Conservation (phyloP, 2,329 filamentous ascomycete genomes). For the Exserohilum rostratum region DNA sequence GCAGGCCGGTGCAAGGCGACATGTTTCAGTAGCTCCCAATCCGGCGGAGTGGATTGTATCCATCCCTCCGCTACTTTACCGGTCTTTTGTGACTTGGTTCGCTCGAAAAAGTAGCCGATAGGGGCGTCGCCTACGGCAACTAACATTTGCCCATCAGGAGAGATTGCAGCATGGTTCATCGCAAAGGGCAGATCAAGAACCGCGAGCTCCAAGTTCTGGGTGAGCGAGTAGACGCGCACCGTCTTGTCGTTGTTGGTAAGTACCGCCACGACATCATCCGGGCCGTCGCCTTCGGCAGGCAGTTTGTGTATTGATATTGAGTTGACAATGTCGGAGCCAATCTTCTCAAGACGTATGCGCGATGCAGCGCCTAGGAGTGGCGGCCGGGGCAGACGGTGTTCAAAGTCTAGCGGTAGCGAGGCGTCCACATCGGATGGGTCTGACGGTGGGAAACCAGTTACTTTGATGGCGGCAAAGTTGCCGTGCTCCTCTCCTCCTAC, state of each 20-base stretch:
- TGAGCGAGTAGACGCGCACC: conserved; percentile 80
- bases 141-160: conserved; percentile 81
- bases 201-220: conserved; percentile 70
- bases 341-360: conserved; percentile 60
- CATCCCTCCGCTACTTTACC: conserved; percentile 32
- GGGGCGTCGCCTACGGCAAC: conserved; percentile 88
- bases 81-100: conserved; percentile 48
- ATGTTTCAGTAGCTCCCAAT: conserved; percentile 52
- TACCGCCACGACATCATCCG: conserved; percentile 71
- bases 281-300: conserved; percentile 46
- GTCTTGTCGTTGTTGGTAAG: conserved; percentile 92
- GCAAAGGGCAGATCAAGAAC: conserved; percentile 77
- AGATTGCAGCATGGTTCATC: conserved; percentile 94
- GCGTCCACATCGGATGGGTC: conserved; percentile 61
- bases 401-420: conserved; percentile 60
- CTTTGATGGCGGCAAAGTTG: conserved; percentile 80
- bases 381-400: conserved; percentile 36
- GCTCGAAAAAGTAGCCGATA: conserved; percentile 80
- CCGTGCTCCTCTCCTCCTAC: conserved; percentile 84
- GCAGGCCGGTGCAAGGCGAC: conserved; percentile 51
- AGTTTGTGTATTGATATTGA: conserved; percentile 68
- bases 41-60: conserved; percentile 29
- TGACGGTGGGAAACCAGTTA: conserved; percentile 54
- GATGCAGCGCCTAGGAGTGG: conserved; percentile 48
- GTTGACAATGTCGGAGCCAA: conserved; percentile 70